Evolutionary conservation across 23 red algal genomes (phyloP), one percentile per base, ranked within the genome.

Genomic region (Gracilaria domingensis): DNA sequence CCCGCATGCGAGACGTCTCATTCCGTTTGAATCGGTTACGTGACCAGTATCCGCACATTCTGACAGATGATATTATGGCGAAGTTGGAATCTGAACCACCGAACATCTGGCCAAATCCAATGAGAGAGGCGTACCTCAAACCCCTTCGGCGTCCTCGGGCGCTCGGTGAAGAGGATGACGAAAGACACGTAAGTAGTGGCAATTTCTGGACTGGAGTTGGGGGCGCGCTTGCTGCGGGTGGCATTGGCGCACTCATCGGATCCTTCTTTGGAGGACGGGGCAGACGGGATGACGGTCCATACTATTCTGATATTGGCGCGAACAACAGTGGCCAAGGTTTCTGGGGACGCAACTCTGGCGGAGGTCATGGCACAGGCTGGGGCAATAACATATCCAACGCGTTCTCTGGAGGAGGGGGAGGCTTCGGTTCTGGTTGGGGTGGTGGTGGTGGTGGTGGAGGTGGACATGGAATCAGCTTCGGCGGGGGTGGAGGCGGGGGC

Each of bases 151-250:
- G 67, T 73, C 34, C 35, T 44, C 49, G 21, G 4, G 48, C 67
- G 4, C 42, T 55, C 25, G 85, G 75, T 55, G 50, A 34, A 39
- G 44, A 79, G 18, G 40, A 58, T 61, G 69, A 45, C 8, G 42
- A n/a, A n/a, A n/a, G 30, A 24, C 67, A 40, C 17, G 44, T 1
- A 8, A 44, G 28, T 8, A 65, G 84, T n/a, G 26, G 47, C 17
- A 30, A 23, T 33, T 40, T 76, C 38, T 80, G 70, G 70, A 37
- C 42, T 33, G 53, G 54, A 40, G 62, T 75, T 17, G 85, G 85
- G 2, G 85, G 85, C 23, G 44, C 71, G 11, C 51, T 89, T 24
- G 85, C 85, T 30, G 85, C 85, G 12, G 85, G 85, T 38, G 85
- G 85, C 33, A 44, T 89, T 24, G 85, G 85, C 1, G 85, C 85